These are phyloP conservation scores for Suhomyces prunicola DNA, from an alignment of 805 yeast species.

Conservation along the genomic window DNA sequence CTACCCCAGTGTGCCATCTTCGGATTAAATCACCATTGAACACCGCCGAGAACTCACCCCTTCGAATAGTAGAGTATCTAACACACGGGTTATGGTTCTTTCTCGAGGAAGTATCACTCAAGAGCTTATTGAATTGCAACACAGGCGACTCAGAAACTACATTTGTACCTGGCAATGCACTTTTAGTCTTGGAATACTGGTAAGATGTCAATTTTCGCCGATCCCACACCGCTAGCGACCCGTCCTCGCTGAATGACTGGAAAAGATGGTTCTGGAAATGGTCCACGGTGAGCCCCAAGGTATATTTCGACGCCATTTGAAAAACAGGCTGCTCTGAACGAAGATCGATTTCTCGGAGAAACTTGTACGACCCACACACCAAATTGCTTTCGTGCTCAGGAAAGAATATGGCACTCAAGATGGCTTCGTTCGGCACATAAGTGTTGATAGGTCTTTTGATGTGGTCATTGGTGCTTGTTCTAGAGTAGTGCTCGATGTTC, in stretches of 20 bases:
- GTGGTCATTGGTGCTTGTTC: constrained; percentile 46
- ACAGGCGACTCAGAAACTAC: constrained; percentile 51
- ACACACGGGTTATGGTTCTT: constrained; percentile 63
- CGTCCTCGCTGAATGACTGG: constrained; percentile 78
- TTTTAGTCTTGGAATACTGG: constrained; percentile 12
- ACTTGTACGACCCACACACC: constrained; percentile 73
- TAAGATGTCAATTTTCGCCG: constrained; percentile 52
- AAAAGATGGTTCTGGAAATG: constrained; percentile 66
- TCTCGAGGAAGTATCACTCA: constrained; percentile 55
- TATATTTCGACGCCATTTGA: constrained; percentile 73
- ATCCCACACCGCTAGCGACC: constrained; percentile 81
- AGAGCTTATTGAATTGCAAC: constrained; percentile 56
- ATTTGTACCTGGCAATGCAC: constrained; percentile 9
- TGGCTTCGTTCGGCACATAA: constrained; percentile 69
- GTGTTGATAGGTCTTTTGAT: constrained; percentile 52
- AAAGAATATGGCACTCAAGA: constrained; percentile 64
- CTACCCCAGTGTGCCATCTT: constrained; percentile 73
- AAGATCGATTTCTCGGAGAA: constrained; percentile 73
- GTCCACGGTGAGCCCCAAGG: constrained; percentile 65
- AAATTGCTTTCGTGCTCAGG: constrained; percentile 54
- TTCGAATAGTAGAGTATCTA: constrained; percentile 60
- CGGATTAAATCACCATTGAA: constrained; percentile 76
- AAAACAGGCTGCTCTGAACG: constrained; percentile 61
- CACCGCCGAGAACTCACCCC: constrained; percentile 74
- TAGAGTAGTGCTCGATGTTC: constrained; percentile 65